Base-by-base conservation (phyloP, 805 yeast genomes). In the Candida patagonica region DNA sequence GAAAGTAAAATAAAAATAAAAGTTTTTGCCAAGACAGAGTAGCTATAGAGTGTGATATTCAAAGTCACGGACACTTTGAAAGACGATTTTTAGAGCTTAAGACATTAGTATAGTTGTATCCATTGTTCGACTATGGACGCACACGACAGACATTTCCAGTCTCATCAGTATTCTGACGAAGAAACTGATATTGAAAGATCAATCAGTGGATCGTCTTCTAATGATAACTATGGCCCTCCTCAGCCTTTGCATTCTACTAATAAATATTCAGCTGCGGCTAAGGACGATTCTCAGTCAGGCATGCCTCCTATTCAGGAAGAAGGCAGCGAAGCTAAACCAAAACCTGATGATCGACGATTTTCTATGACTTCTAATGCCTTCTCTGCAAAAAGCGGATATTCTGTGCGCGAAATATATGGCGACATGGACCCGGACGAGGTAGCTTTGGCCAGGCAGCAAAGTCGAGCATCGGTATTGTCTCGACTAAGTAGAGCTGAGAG, bases 401-500 rank as follows among this genome's bases (percentile, higher is more conserved):
- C 49, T 7, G 44, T 44, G 29, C 42, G 54, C 44, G 66, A 58
- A 26, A 62, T 71, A 12, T 71, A 70, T 44, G 71, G 69, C 5
- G 61, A 53, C 4, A 63, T 62, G 22, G 45, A 62, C 42, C 53
- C 56, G 15, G 59, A 62, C 0, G 56, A 62, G 12, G 62, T 72
- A 15, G 56, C 59, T 4, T 44, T 73, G 29, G 57, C 54, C 19
- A 60, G 80, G 36, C 63, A 68, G 6, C 60, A 58, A 21, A 70
- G 78, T 1, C 57, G 65, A 30, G 63, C 60, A 20, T 66, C 76
- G 0, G 66, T 74, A 27, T n/a, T 37, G 26, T 46, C 51, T 12
- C 23, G 25, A 27, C 52, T 70, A 19, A 59, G 20, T 15, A 17
- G 19, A 3, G 8, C 31, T 15, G 19, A 29, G 4, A 29, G 16